phyloP scores from a whole-genome alignment of 108 stramenopile species.

The Epithemia pelagica region DNA sequence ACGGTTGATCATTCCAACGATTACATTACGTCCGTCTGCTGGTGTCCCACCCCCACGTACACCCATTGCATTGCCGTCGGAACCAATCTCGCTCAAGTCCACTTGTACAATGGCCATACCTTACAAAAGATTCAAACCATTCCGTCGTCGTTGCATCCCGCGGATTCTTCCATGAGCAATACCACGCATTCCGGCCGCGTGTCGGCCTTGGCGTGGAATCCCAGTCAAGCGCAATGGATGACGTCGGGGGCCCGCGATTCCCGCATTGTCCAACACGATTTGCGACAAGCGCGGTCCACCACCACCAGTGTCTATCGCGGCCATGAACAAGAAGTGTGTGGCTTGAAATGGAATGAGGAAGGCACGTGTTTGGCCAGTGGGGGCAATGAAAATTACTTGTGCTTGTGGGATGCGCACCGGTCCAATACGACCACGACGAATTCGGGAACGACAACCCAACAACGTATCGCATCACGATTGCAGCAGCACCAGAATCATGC shows the following conservation, averaged over 20 bases:
- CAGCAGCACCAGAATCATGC: too few species aligned
- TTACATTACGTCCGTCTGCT: conserved; percentile 95
- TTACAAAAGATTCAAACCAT: conserved; percentile 59
- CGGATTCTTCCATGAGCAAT: too few species aligned
- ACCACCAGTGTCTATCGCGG: conserved; percentile 47
- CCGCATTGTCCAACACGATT: conserved; percentile 92
- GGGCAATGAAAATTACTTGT: conserved; percentile 97
- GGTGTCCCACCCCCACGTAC: conserved; percentile 76
- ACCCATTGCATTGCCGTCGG: conserved; percentile 87
- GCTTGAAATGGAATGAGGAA: conserved; percentile 72
- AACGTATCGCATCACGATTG: too few species aligned
- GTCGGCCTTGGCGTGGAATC: conserved; percentile 92
- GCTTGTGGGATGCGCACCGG: conserved; percentile 90
- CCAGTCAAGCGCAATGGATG: conserved; percentile 60
- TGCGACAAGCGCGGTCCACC: conserved; percentile 58
- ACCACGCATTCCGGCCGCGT: conserved; percentile 94
- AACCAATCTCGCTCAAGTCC: conserved; percentile 59
- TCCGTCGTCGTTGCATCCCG: conserved; percentile 45
- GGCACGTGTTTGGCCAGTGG: conserved; percentile 93
- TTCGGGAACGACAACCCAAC: neutral
- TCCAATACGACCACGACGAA: conserved; percentile 3
- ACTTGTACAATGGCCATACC: conserved; percentile 82
- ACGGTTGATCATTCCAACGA: conserved; percentile 73
- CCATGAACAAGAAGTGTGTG: conserved; percentile 78
- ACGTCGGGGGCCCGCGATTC: conserved; percentile 87